Base-by-base conservation (phyloP, 768 basidiomycete genomes). In the Termitomyces sp. region DNA sequence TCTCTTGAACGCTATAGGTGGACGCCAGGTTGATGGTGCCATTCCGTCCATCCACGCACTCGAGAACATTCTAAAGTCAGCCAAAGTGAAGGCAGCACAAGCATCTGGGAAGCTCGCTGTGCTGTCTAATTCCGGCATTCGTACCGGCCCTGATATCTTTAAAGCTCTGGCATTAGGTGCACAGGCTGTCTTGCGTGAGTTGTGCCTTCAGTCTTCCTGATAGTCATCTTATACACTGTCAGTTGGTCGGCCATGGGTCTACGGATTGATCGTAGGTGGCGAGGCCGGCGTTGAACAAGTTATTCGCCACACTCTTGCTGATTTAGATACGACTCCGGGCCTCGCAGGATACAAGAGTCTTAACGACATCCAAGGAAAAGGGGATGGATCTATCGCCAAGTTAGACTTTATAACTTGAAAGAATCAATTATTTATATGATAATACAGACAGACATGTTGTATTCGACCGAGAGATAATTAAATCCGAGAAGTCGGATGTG, bases 81-180 rank as follows among this genome's bases (percentile, higher is more conserved):
- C 77, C 21, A 80, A 79, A 54, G 72, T 90, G 57, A 73, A 71
- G 49, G 73, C 70, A 4, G 86, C 86, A 0, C 86, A 89, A 64
- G 66, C 66, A 5, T 68, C 76, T 12, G 88, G 88, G 1, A 79
- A 79, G 55, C 68, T 91, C 39, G 84, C 86, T 1, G 70, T 94
- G 35, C 72, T 94, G 3, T 91, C 88, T 63, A 85, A 88, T 65
- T 92, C 85, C 50, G 91, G 93, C 6, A 86, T 94, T 57, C 82
- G 93, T 43, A 89, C 86, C 0, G 93, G 90, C 11, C 81, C 83
- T 43, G 94, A 96, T 59, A 81, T 94, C 45, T 77, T 92, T 69
- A 90, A 91, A 68, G 93, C 94, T 0, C 70, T 94, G 28, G 91
- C 91, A 1, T 76, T 95, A 0, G 92, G 94, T 41, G 93, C 94